Evolutionary conservation across 495 filamentous ascomycete genomes (phyloP).

Genomic region (Hypomontagnella submonticulosa): DNA sequence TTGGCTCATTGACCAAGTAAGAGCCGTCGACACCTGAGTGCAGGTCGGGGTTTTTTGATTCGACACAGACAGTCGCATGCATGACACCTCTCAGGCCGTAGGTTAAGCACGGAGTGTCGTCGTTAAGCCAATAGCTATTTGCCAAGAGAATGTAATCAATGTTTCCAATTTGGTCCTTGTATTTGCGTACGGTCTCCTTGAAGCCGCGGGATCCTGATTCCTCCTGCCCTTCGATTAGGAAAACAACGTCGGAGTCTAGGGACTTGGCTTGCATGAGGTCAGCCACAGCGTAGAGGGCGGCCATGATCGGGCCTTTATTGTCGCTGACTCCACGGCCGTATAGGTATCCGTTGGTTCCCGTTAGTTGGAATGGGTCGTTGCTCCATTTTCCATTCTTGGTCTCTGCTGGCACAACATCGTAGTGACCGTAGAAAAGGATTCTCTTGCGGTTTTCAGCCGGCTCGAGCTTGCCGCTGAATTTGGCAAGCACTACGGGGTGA

Average conservation of each 20-base stretch:
- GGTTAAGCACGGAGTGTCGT: slow-evolving; percentile 92
- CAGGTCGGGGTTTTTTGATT: slow-evolving; percentile 86
- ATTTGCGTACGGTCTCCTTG: slow-evolving; percentile 75
- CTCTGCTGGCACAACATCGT: slow-evolving; percentile 97
- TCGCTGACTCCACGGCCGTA: slow-evolving; percentile 97
- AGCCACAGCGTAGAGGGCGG: slow-evolving; percentile 90
- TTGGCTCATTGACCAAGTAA: slow-evolving; percentile 83
- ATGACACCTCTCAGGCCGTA: slow-evolving; percentile 96
- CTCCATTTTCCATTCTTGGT: slow-evolving; percentile 82
- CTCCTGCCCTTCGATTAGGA: slow-evolving; percentile 96
- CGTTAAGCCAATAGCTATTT: slow-evolving; percentile 98
- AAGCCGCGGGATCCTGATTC: slow-evolving; percentile 94
- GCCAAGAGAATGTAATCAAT: slow-evolving; percentile 94
- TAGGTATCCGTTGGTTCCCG: slow-evolving; percentile 88
- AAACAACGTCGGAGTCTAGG: slow-evolving; percentile 86
- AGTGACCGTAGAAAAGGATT: slow-evolving; percentile 96
- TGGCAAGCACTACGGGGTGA: slow-evolving; percentile 91
- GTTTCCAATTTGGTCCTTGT: slow-evolving; percentile 86
- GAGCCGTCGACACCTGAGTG: slow-evolving; percentile 97
- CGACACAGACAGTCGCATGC: slow-evolving; percentile 87
- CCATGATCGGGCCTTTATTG: slow-evolving; percentile 95
- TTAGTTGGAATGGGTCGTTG: slow-evolving; percentile 84
- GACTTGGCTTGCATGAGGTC: slow-evolving; percentile 82
- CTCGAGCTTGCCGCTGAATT: slow-evolving; percentile 76
- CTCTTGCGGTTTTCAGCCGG: slow-evolving; percentile 73